Evolutionary conservation across 257 asterid genomes (phyloP), one percentile per base, ranked within the genome.

Genomic region (Solanum pimpinellifolium): DNA sequence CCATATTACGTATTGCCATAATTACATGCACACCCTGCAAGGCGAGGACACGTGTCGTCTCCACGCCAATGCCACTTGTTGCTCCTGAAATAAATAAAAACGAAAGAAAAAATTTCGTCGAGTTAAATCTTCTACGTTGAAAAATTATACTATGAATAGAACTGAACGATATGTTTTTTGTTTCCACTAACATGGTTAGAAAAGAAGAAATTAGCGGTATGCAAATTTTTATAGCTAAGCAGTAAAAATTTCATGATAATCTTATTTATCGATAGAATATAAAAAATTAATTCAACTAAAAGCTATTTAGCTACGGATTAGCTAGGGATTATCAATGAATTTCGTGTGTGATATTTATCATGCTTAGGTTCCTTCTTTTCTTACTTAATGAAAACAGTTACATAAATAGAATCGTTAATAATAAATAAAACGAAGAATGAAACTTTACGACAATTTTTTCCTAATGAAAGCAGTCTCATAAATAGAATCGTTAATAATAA

Each of bases 41-140:
- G 6, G 91, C 91, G 47, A 92, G 92, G 85, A 91, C 92, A 74
- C 92, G 91, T 3, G 95, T 31, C 1, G 93, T 90, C 90, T 93
- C 95, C 27, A 83, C 78, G 33, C 95, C 97, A 49, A 94, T 93
- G 49, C 94, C 95, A 88, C 98, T 93, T 39, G 96, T 92, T 59
- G 96, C 97, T 84, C 96, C 98, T 93, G 94, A 86, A 78, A 90
- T 10, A 31, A 31, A 4, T 74, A 85, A 74, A 84, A 10, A 78
- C 6, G 41, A 27, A 31, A 76, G 74, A 15, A 27, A 27, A 29
- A n/a, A 59, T 16, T 88, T 29, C 23, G 23, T 74, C 9, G 25
- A 29, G 11, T 31, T 31, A 3, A 69, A 69, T 15, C 6, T 29
- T 3, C 23, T 31, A 1, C n/a, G 3, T 31, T 9, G 2, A 31